A percentile compares a stretch with the other conserved stretches of the same genome.
Evolutionary conservation across 2,329 filamentous ascomycete genomes (phyloP).

Genomic region (Monilinia laxa): DNA sequence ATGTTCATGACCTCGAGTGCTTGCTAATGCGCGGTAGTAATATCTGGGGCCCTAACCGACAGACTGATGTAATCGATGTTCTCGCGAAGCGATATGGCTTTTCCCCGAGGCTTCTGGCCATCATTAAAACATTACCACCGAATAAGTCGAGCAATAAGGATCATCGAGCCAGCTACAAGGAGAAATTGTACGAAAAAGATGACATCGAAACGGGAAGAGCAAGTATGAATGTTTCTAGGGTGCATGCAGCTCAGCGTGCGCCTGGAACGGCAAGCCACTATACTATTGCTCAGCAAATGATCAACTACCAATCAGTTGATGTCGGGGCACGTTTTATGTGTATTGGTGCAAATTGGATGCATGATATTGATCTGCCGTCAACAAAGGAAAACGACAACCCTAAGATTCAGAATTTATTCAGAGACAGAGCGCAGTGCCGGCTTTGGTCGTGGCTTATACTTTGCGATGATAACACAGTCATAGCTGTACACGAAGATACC

Average conservation of each 20-base stretch:
- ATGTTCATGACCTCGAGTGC: conserved; percentile 1
- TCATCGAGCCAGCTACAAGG: conserved; percentile 25
- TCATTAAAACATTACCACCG: conserved; percentile 60
- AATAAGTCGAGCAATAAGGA: conserved; percentile 26
- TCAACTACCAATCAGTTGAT: conserved; percentile 74
- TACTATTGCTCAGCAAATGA: conserved; percentile 65
- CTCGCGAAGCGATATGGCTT: conserved; percentile 66
- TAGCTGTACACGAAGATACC: conserved; percentile 66
- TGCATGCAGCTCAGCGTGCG: neutral
- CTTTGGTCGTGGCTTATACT: conserved; percentile 72
- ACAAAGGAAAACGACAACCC: conserved; percentile 25
- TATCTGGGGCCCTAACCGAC: conserved; percentile 65
- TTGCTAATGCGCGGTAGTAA: conserved; percentile 49
- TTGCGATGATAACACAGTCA: conserved; percentile 66
- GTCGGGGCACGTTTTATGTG: conserved; percentile 66
- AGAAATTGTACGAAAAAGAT: conserved; percentile 27
- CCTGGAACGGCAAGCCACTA: conserved; percentile 39
- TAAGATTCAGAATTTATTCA: conserved; percentile 41
- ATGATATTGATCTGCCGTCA: conserved; percentile 41
- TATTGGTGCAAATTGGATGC: conserved; percentile 68
- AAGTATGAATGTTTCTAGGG: conserved; percentile 24
- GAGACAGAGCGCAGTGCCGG: conserved; percentile 44
- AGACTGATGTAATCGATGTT: conserved; percentile 53
- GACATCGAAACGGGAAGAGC: conserved; percentile 33
- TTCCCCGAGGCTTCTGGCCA: conserved; percentile 61